Evolutionary conservation across 495 filamentous ascomycete genomes (phyloP).

Genomic region (Penicillium chermesinum): DNA sequence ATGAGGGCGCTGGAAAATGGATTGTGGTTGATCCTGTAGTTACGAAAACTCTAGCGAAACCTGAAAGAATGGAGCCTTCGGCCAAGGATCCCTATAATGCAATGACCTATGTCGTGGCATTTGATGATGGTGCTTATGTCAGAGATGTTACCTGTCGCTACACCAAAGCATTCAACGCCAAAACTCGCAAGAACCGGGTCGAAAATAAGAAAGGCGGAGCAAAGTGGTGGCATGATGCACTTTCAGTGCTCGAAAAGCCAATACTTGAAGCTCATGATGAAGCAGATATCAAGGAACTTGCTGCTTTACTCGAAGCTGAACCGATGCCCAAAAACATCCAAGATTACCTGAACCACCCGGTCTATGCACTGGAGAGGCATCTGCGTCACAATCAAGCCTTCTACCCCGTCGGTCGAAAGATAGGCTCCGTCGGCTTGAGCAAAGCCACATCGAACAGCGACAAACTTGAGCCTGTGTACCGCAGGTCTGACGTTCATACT

Average conservation of each 20-base stretch:
- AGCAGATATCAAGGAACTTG: conserved; percentile 73
- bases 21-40: conserved; percentile 81
- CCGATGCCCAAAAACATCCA: conserved; percentile 84
- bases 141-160: conserved; percentile 81
- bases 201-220: conserved; percentile 62
- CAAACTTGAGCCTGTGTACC: conserved; percentile 62
- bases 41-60: conserved; percentile 67
- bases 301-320: conserved; percentile 63
- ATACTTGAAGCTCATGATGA: conserved; percentile 64
- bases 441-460: conserved; percentile 51
- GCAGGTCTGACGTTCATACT: conserved; percentile 70
- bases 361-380: conserved; percentile 85
- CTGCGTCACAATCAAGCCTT: conserved; percentile 79
- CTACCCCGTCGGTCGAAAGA: conserved; percentile 55
- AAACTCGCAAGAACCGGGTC: conserved; percentile 72
- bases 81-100: conserved; percentile 63
- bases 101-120: conserved; percentile 80
- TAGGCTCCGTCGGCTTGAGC: conserved; percentile 73
- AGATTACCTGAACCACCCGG: conserved; percentile 90
- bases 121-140: conserved; percentile 69
- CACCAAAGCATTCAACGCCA: conserved; percentile 76
- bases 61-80: conserved; percentile 75
- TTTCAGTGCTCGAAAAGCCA: conserved; percentile 56
- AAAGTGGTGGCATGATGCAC: conserved; percentile 63
- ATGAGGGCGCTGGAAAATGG: conserved; percentile 83